Evolutionary conservation across 345 rosid genomes (phyloP).

Genomic region (Boechera divaricarpa): DNA sequence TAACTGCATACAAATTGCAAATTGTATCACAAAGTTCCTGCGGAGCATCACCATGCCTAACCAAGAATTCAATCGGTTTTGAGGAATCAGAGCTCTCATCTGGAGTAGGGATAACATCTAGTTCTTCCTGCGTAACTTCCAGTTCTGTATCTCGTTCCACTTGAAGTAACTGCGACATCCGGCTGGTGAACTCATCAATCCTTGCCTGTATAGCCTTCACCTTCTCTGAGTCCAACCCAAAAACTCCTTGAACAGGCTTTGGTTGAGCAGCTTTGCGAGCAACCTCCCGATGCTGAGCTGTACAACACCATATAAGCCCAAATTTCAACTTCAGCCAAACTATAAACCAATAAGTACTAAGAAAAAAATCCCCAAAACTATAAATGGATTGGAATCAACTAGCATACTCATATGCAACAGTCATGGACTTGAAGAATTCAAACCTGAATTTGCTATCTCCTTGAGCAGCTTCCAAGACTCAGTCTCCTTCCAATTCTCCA

Average conservation of each 20-base stretch:
- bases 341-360: slow-evolving; percentile 8
- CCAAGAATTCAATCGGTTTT: slow-evolving; percentile 91
- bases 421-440: background rate
- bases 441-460: slow-evolving; percentile 92
- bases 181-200: slow-evolving; percentile 69
- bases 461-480: slow-evolving; percentile 92
- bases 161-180: slow-evolving; percentile 84
- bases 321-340: slow-evolving; percentile 15
- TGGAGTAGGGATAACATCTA: slow-evolving; percentile 85
- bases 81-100: slow-evolving; percentile 68
- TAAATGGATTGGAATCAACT: background rate
- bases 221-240: slow-evolving; percentile 81
- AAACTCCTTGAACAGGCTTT: slow-evolving; percentile 75
- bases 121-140: slow-evolving; percentile 94
- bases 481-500: slow-evolving; percentile 71
- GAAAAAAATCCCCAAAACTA: background rate
- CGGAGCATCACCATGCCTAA: slow-evolving; percentile 89
- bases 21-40: slow-evolving; percentile 98
- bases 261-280: slow-evolving; percentile 72
- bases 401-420: background rate
- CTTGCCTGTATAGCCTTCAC: slow-evolving; percentile 74
- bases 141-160: slow-evolving; percentile 92
- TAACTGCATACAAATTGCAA: slow-evolving; percentile 86
- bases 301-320: slow-evolving; percentile 48
- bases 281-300: slow-evolving; percentile 89